Base-by-base conservation (phyloP, 1,284 basidiomycete species). In the Malassezia obtusa region DNA sequence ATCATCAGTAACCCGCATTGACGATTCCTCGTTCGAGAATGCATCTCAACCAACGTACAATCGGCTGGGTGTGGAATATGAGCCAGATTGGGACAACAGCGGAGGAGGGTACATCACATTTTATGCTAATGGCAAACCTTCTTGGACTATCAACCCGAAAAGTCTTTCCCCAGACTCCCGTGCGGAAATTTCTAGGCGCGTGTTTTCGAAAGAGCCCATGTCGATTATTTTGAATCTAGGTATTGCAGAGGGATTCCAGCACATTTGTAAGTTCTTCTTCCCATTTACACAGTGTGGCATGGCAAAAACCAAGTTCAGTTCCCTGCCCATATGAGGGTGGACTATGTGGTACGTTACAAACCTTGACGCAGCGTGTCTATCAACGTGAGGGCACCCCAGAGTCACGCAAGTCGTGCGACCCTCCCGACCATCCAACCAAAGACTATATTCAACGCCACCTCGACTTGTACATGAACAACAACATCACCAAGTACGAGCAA, bases 301-400 rank as follows among this genome's bases (percentile, higher is more conserved):
- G n/a, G 33, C 45, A 8, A 28, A 3, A 19, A 26, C 2, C 11
- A 39, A 3, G 45, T 79, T 44, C 63, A 57, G 11, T 77, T 77
- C 67, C 78, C 77, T 19, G 77, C 77, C 33, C 68, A 76, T 39
- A 70, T 78, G 64, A 62, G 65, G 24, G 22, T 67, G 31, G 63
- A 67, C 35, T 63, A 67, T 24, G 36, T 67, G 0, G 45, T 47
- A n/a, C 24, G 45, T 38, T 39, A 0, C 2, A 4, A 10, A 4
- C 4, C 5, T 17, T 38, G 25, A 37, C 36, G 11, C 24, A 52
- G 46, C 43, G 58, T 64, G 63, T 72, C 31, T 72, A 72, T 52
- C 70, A 72, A 55, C 56, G 55, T 40, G 43, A 52, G 1, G 66
- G 62, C 44, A 58, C 56, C n/a, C 61, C 63, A 33, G 12, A 51